Conservation (phyloP, 257 asterid genomes). For the Lycium barbarum region DNA sequence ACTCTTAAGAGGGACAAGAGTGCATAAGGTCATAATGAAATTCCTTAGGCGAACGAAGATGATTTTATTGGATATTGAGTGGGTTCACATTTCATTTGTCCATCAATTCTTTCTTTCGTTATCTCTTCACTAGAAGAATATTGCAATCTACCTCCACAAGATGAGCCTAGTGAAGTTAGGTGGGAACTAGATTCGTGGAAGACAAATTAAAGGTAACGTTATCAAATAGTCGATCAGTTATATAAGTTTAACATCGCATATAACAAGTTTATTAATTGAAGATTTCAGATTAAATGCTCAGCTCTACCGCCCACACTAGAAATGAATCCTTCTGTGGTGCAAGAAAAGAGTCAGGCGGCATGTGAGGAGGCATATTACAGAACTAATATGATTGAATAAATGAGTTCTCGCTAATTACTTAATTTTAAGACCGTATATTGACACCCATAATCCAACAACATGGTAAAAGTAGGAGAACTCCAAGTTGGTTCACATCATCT, state of each 20-base stretch:
- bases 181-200: background rate
- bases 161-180: background rate
- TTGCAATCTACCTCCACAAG: conserved; percentile 16
- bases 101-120: background rate
- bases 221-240: background rate
- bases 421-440: background rate
- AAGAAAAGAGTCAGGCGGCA: too few relatives aligned
- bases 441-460: background rate
- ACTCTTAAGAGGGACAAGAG: background rate
- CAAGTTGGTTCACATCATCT: conserved; percentile 4
- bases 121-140: background rate
- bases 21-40: background rate
- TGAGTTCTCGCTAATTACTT: background rate
- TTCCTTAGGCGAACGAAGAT: background rate
- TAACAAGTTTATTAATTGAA: background rate
- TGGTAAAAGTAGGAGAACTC: background rate
- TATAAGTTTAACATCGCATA: background rate
- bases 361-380: background rate
- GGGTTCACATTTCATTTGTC: conserved; percentile 4
- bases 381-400: background rate
- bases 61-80: background rate
- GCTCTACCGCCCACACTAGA: background rate
- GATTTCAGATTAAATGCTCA: background rate
- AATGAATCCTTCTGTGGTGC: background rate
- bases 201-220: background rate